Conservation (phyloP, 176 grass and related monocot species). For the Paspalum notatum region DNA sequence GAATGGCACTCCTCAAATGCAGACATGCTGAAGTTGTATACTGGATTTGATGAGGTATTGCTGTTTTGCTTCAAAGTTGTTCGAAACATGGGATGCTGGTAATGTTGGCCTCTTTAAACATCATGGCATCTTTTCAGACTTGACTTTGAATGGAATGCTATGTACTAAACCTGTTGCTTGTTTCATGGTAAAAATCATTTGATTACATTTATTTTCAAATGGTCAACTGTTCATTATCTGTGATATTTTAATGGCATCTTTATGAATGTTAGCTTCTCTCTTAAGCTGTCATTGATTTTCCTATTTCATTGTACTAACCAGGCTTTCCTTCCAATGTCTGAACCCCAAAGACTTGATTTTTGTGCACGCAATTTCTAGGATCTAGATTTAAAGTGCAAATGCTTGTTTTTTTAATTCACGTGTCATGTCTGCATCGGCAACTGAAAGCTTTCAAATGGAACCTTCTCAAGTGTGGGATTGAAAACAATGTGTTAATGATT, state of each 20-base stretch:
- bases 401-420: neutral
- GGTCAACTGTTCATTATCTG: neutral
- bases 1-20: slow-evolving; percentile 31
- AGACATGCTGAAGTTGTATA: slow-evolving; percentile 7
- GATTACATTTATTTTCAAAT: neutral
- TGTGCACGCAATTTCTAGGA: neutral
- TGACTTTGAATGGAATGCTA: neutral
- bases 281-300: neutral
- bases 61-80: neutral
- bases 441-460: neutral
- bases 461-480: neutral
- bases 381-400: neutral
- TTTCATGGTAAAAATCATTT: neutral
- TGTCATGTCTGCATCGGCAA: neutral
- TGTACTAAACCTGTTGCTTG: slow-evolving; percentile 24
- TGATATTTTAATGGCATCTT: slow-evolving; percentile 7
- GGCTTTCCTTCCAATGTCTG: neutral
- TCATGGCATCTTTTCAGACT: slow-evolving; percentile 10
- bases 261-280: neutral
- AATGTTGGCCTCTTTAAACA: slow-evolving; percentile 17
- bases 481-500: slow-evolving; percentile 7
- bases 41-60: neutral
- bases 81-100: neutral
- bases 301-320: neutral
- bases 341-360: neutral